Evolutionary conservation across 2,329 filamentous ascomycete species (phyloP).

Genomic region (Epichloe scottii): DNA sequence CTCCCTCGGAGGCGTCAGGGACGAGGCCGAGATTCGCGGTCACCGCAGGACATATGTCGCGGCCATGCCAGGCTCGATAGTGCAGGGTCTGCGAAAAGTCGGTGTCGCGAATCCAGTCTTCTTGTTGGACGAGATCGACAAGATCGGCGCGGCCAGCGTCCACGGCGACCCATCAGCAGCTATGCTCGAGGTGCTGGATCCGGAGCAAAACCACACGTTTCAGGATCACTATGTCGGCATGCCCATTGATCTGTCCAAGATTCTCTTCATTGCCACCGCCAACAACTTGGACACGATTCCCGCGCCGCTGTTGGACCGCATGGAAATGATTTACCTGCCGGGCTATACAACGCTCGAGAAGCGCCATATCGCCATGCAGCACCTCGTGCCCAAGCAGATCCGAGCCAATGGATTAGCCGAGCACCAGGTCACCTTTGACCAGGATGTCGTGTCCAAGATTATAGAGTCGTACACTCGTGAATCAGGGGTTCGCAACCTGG

Average conservation of each 20-base stretch:
- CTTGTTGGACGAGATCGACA: conserved; percentile 94
- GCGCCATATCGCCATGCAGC: conserved; percentile 80
- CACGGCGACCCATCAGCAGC: conserved; percentile 93
- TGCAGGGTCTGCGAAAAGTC: conserved; percentile 88
- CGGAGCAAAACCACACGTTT: conserved; percentile 92
- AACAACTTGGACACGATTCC: conserved; percentile 94
- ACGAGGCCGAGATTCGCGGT: conserved; percentile 93
- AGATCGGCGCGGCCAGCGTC: conserved; percentile 80
- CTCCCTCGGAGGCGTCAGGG: conserved; percentile 85
- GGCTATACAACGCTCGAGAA: conserved; percentile 98
- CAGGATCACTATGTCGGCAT: conserved; percentile 94
- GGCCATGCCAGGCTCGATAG: conserved; percentile 94
- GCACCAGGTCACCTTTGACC: conserved; percentile 62
- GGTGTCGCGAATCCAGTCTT: conserved; percentile 93
- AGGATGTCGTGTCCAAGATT: conserved; percentile 84
- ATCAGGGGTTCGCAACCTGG: conserved; percentile 87
- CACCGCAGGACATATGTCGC: conserved; percentile 94
- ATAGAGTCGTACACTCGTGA: conserved; percentile 96
- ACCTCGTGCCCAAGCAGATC: conserved; percentile 94
- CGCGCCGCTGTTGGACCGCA: conserved; percentile 82
- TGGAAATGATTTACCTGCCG: conserved; percentile 89
- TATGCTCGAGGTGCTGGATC: conserved; percentile 95
- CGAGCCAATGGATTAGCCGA: conserved; percentile 72
- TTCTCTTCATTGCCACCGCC: conserved; percentile 93
- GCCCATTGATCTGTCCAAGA: conserved; percentile 89